phyloP scores from a whole-genome alignment of 2,329 filamentous ascomycete species.

The Calonectria crousiana region DNA sequence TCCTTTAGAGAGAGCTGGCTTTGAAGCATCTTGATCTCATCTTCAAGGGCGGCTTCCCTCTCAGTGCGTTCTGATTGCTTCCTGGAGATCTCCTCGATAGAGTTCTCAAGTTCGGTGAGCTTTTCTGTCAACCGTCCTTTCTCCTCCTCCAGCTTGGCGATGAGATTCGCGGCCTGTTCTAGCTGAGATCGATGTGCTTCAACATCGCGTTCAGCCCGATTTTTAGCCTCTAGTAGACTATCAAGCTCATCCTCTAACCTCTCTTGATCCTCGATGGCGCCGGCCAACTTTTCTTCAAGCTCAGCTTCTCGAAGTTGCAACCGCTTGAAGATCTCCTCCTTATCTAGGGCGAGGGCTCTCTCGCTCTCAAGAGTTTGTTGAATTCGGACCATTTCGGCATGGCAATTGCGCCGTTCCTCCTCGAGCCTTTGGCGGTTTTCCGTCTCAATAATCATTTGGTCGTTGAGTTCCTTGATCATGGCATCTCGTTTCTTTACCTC shows the following conservation, averaged over 20 bases:
- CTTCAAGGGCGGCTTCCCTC: slow-evolving; percentile 80
- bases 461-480: slow-evolving; percentile 88
- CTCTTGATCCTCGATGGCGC: slow-evolving; percentile 94
- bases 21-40: slow-evolving; percentile 90
- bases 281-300: slow-evolving; percentile 91
- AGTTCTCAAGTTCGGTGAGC: slow-evolving; percentile 76
- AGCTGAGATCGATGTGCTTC: slow-evolving; percentile 84
- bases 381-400: slow-evolving; percentile 88
- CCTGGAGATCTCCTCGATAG: slow-evolving; percentile 77
- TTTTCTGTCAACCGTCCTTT: slow-evolving; percentile 80
- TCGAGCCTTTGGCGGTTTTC: slow-evolving; percentile 84
- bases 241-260: slow-evolving; percentile 94
- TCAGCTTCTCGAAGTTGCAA: slow-evolving; percentile 92
- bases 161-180: slow-evolving; percentile 91
- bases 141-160: slow-evolving; percentile 86
- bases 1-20: slow-evolving; percentile 92
- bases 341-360: slow-evolving; percentile 93
- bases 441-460: slow-evolving; percentile 83
- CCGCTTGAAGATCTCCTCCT: slow-evolving; percentile 99
- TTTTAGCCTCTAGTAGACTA: slow-evolving; percentile 88
- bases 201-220: slow-evolving; percentile 86
- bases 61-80: slow-evolving; percentile 79
- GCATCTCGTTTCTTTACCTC: slow-evolving; percentile 97
- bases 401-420: slow-evolving; percentile 88
- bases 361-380: slow-evolving; percentile 97